Conservation (phyloP, 2,329 filamentous ascomycete species). For the Sclerotinia subarctica region DNA sequence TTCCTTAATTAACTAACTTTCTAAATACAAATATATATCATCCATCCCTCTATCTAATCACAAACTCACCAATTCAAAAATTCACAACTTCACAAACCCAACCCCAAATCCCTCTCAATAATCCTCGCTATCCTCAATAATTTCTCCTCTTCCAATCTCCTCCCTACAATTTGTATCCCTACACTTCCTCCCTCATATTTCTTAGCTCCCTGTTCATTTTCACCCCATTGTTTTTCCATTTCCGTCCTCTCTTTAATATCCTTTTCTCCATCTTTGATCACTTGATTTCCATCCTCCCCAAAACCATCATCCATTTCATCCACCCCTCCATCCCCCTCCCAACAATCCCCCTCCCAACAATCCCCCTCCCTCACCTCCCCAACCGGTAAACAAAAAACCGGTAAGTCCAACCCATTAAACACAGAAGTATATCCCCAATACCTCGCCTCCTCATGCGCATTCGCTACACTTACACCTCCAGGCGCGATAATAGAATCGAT, state of each 20-base stretch:
- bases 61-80: no score
- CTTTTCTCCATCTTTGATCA: no score
- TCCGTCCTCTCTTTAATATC: not conserved
- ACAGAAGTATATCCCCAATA: conserved; percentile 26
- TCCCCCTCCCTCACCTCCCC: conserved; percentile 9
- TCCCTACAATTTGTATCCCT: conserved; percentile 51
- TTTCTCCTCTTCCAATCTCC: conserved; percentile 54
- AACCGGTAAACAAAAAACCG: conserved; percentile 18
- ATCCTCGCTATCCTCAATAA: conserved; percentile 40
- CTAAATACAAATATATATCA: no score
- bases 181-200: conserved; percentile 47
- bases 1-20: no score
- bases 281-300: no score
- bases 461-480: conserved; percentile 14
- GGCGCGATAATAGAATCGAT: conserved; percentile 23
- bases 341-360: conserved; percentile 1
- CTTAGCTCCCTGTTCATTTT: not conserved
- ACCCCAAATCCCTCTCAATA: conserved; percentile 30
- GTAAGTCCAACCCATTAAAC: conserved; percentile 25
- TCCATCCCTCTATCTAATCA: no score
- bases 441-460: conserved; percentile 16
- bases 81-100: not conserved
- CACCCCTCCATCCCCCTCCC: no score
- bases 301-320: no score
- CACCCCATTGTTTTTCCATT: not conserved